phyloP scores from a whole-genome alignment of 345 rosid species.

The Hibiscus tridactylites region DNA sequence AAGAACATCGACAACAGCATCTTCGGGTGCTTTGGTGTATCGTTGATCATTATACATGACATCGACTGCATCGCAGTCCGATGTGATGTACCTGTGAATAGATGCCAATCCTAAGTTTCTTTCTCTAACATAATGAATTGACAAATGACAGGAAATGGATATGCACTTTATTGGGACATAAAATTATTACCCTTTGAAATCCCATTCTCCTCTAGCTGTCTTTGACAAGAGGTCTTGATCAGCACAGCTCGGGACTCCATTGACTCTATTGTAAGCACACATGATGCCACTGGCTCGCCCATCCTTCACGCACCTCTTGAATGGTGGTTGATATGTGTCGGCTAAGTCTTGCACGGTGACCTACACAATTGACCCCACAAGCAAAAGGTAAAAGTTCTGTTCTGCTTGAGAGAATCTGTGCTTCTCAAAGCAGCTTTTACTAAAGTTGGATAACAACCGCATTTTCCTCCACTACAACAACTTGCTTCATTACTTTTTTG shows the following conservation, averaged over 20 bases:
- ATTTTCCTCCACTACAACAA: neutral
- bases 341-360: conserved; percentile 71
- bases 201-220: conserved; percentile 60
- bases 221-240: conserved; percentile 50
- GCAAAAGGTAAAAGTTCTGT: neutral
- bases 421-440: neutral
- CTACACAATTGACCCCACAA: conserved; percentile 18
- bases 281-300: conserved; percentile 24
- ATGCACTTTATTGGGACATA: neutral
- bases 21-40: conserved; percentile 71
- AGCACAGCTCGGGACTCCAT: conserved; percentile 74
- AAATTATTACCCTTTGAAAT: conserved; percentile 51
- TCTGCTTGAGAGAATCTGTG: neutral
- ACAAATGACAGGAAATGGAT: neutral
- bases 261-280: conserved; percentile 83
- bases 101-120: neutral
- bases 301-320: neutral
- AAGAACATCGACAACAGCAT: conserved; percentile 71
- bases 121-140: neutral
- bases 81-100: conserved; percentile 56
- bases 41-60: conserved; percentile 54
- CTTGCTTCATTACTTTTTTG: neutral
- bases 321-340: conserved; percentile 48
- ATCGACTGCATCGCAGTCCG: conserved; percentile 84
- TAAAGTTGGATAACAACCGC: neutral